These are phyloP conservation scores for Raphanus raphanistrum DNA, from an alignment of 345 rosid species.

Conservation along the genomic window DNA sequence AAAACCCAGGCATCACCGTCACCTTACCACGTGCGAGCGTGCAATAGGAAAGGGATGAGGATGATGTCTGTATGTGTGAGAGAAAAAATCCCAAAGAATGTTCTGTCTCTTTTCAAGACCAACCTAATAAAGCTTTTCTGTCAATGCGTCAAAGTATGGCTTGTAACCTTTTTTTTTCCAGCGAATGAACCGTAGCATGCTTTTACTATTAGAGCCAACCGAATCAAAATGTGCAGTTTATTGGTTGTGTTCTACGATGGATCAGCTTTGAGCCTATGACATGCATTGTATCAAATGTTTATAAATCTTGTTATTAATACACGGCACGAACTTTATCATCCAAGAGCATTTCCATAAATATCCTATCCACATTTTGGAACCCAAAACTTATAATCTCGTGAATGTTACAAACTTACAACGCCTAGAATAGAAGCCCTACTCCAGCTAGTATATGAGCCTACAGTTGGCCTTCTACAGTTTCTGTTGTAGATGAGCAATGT, in stretches of 20 bases:
- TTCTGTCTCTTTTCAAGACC: slow-evolving; percentile 41
- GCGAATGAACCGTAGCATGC: too few relatives aligned
- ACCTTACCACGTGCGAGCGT: slow-evolving; percentile 57
- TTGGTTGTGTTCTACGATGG: background rate
- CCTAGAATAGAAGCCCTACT: background rate
- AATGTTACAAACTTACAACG: slow-evolving; percentile 3
- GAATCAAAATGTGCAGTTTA: background rate
- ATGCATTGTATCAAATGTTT: background rate
- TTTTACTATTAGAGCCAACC: too few relatives aligned
- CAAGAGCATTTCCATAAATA: slow-evolving; percentile 14
- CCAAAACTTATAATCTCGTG: slow-evolving; percentile 12
- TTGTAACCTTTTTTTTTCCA: too few relatives aligned
- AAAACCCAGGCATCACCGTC: slow-evolving; percentile 95
- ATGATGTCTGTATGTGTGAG: slow-evolving; percentile 43
- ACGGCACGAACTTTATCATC: background rate
- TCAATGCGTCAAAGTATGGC: too few relatives aligned
- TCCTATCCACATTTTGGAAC: background rate
- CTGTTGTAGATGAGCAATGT: slow-evolving; percentile 35
- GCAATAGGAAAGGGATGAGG: slow-evolving; percentile 29
- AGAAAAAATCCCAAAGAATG: slow-evolving; percentile 42
- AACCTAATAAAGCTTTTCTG: too few relatives aligned
- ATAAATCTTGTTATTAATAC: background rate
- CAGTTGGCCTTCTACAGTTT: slow-evolving; percentile 26
- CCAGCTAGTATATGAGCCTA: slow-evolving; percentile 23
- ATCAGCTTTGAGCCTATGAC: background rate